Percentiles rank a stretch among this genome's conserved stretches.
Evolutionary conservation across 495 filamentous ascomycete species (phyloP).

Genomic region (Penicillium herquei): DNA sequence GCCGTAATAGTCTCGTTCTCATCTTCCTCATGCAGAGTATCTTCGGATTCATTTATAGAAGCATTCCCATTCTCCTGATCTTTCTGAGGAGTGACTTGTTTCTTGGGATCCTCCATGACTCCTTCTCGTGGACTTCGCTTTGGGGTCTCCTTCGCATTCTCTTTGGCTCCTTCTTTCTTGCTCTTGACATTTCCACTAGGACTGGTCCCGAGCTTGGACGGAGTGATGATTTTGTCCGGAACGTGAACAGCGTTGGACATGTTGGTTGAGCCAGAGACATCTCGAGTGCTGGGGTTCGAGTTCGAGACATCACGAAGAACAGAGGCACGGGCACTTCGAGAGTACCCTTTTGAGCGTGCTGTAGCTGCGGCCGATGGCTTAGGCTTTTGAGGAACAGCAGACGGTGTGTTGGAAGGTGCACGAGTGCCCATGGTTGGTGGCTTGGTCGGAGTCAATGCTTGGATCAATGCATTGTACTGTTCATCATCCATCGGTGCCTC

Average conservation of each 20-base stretch:
- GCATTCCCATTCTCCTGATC: not conserved
- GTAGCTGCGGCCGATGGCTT: slow-evolving; percentile 34
- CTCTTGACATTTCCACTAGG: slow-evolving; percentile 40
- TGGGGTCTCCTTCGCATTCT: slow-evolving; percentile 14
- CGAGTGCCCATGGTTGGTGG: slow-evolving; percentile 28
- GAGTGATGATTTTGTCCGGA: slow-evolving; percentile 7
- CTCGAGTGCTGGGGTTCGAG: slow-evolving; percentile 27
- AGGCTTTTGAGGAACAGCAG: slow-evolving; percentile 24
- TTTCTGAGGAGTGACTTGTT: not conserved
- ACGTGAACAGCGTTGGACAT: slow-evolving; percentile 3
- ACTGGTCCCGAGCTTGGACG: slow-evolving; percentile 28
- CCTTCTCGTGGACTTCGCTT: slow-evolving; percentile 4
- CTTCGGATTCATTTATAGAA: not conserved
- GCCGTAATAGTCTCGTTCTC: no score
- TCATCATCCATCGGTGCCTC: slow-evolving; percentile 33
- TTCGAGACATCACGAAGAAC: slow-evolving; percentile 18
- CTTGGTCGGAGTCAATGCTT: slow-evolving; percentile 44
- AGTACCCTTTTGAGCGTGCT: slow-evolving; percentile 32
- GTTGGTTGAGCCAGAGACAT: slow-evolving; percentile 34
- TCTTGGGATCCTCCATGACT: not conserved
- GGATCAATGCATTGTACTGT: slow-evolving; percentile 39
- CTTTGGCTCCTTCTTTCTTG: slow-evolving; percentile 37
- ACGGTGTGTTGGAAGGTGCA: slow-evolving; percentile 44
- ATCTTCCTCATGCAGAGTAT: no score
- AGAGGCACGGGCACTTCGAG: slow-evolving; percentile 20